Evolutionary conservation across 2,329 filamentous ascomycete genomes (phyloP), one percentile per base, ranked within the genome.

Genomic region (Aspergillus sojae): DNA sequence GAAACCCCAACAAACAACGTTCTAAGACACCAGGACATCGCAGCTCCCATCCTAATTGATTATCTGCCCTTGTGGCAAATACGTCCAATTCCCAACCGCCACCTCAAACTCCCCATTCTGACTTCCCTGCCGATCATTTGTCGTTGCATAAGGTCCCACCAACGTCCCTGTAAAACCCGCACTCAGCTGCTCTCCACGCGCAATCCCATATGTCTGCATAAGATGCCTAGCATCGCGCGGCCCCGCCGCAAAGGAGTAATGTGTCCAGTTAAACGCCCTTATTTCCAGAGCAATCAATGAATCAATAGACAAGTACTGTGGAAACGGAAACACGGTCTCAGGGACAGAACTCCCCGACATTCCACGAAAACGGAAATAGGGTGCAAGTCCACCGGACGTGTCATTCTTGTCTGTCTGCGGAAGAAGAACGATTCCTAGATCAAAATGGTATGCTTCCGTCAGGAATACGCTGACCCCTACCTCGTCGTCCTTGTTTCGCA

Each of bases 391-490:
- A n/a, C 1, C 1, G 16, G 16, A 9, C 7, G 16, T 10, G 16
- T 41, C 16, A 5, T 19, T 41, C 3, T n/a, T n/a, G 39, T 41
- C 9, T 19, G 3, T 1, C 19, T 41, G 39, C 1, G 16, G 39
- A 41, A 41, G 39, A n/a, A 41, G 39, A 5, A 61, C 65, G 14
- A 70, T 57, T 1, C 67, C 64, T 2, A 71, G 52, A 28, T 71
- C 68, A 7, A 70, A 57, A 43, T 70, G 67, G 21, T 71, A 67
- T 3, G 64, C 41, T 43, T 68, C 67, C 2, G 64, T 67, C 4
- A 71, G 41, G 39, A 70, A 71, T 2, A 66, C 32, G 6, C 62
- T 67, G 0, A 71, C 52, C 0, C 70, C 70, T 3, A 64, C 65
- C 39, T 71, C 70, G 12, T 66, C 59, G 1, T 57, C 52, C 1